Percentiles rank a stretch among this genome's conserved stretches.
These are phyloP conservation scores for Penicillium manginii DNA, from an alignment of 495 filamentous ascomycete species.

Conservation along the genomic window DNA sequence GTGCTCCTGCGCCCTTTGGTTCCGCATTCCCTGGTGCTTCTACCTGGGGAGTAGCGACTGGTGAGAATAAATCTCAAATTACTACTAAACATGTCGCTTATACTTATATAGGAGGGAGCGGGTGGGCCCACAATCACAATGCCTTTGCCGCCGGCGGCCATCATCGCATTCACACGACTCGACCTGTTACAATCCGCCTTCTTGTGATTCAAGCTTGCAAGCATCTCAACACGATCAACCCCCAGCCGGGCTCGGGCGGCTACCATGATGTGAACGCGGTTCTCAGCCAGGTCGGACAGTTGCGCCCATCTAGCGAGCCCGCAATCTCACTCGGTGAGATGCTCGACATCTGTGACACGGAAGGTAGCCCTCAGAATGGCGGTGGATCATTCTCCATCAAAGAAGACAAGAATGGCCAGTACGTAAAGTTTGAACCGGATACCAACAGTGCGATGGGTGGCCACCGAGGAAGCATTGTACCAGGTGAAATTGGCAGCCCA, in stretches of 20 bases:
- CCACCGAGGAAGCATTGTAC: constrained; percentile 47
- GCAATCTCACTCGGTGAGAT: constrained; percentile 71
- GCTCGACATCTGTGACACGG: constrained; percentile 88
- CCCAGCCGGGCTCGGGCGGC: constrained; percentile 40
- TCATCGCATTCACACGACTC: constrained; percentile 52
- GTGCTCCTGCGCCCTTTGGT: constrained; percentile 44
- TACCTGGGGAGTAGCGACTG: constrained; percentile 46
- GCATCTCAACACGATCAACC: constrained; percentile 48
- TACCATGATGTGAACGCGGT: constrained; percentile 72
- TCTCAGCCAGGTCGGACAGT: constrained; percentile 65
- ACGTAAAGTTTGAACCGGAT: constrained; percentile 67
- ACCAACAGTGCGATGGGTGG: constrained; percentile 44
- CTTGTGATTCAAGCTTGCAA: constrained; percentile 64
- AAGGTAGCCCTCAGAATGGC: constrained; percentile 84
- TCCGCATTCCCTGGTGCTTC: constrained; percentile 43
- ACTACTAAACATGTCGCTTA: constrained; percentile 24
- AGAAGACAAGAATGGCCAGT: constrained; percentile 51
- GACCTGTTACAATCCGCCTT: constrained; percentile 60
- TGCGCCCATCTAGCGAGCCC: constrained; percentile 58
- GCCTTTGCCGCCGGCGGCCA: constrained; percentile 51
- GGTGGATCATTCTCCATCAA: constrained; percentile 78
- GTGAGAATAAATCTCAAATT: constrained; percentile 29
- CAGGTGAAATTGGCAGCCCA: constrained; percentile 57
- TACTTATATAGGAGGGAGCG: constrained; percentile 35
- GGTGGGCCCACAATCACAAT: constrained; percentile 51